These are phyloP conservation scores for Tetrapisispora arboricola DNA, from an alignment of 805 yeast species.

Conservation along the genomic window DNA sequence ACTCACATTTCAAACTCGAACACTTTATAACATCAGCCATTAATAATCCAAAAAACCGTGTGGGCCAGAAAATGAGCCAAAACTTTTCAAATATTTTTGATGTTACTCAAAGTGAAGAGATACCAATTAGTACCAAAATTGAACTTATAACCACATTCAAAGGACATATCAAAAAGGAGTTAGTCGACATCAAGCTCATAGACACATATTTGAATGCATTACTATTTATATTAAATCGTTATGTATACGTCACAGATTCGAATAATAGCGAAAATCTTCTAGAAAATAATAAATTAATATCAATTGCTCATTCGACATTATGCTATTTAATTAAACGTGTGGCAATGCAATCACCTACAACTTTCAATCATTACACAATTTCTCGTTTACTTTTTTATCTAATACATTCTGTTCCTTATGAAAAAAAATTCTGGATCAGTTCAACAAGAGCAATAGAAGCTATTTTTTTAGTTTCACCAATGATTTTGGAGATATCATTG, in stretches of 20 bases:
- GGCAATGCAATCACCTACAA: conserved; percentile 29
- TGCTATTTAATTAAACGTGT: conserved; percentile 38
- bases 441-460: conserved; percentile 27
- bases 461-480: conserved; percentile 20
- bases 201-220: conserved; percentile 21
- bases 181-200: conserved; percentile 17
- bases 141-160: conserved; percentile 20
- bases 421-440: conserved; percentile 23
- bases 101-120: not conserved
- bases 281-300: conserved; percentile 5
- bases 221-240: conserved; percentile 6
- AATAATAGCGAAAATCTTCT: conserved; percentile 1
- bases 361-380: conserved; percentile 8
- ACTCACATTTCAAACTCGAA: too few relatives aligned
- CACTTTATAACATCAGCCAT: too few relatives aligned
- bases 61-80: not conserved
- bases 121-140: conserved; percentile 12
- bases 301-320: conserved; percentile 32
- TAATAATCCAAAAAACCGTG: too few relatives aligned
- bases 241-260: not conserved
- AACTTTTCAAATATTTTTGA: conserved; percentile 1
- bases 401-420: conserved; percentile 8
- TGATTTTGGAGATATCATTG: conserved; percentile 6
- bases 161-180: conserved; percentile 29
- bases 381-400: conserved; percentile 9